Conservation (phyloP, 805 yeast genomes). For the Saturnispora besseyi region DNA sequence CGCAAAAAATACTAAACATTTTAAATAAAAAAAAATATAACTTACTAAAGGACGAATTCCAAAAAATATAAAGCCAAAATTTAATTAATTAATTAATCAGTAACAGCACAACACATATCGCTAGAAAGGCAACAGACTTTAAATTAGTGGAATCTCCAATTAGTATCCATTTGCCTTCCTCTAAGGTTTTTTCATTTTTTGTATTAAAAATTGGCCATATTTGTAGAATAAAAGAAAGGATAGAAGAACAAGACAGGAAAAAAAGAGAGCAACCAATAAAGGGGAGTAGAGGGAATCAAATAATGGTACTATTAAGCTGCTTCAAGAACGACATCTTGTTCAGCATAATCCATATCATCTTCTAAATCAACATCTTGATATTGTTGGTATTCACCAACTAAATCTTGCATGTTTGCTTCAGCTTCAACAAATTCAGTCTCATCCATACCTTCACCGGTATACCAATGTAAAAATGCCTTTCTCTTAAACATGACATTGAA, state of each 20-base stretch:
- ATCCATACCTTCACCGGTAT: slow-evolving; percentile 93
- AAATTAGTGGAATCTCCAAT: too few relatives aligned
- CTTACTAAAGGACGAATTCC: background rate
- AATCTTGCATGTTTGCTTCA: slow-evolving; percentile 81
- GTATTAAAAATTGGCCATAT: background rate
- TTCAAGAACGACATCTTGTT: slow-evolving; percentile 13
- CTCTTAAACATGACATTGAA: slow-evolving; percentile 88
- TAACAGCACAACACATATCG: background rate
- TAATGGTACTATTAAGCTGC: background rate
- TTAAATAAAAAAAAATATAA: background rate
- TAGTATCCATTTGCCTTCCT: background rate
- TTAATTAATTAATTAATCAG: background rate
- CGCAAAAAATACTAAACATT: background rate
- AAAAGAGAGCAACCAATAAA: slow-evolving; percentile 6
- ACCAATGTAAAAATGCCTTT: slow-evolving; percentile 95
- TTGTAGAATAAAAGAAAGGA: background rate
- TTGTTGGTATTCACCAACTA: slow-evolving; percentile 85
- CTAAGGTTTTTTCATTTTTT: background rate
- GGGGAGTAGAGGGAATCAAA: slow-evolving; percentile 7
- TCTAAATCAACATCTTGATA: slow-evolving; percentile 81
- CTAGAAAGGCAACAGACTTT: too few relatives aligned
- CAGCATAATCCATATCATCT: slow-evolving; percentile 54
- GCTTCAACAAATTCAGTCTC: slow-evolving; percentile 92
- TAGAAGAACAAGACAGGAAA: slow-evolving; percentile 7
- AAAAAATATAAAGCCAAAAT: background rate